A percentile compares a stretch with the other conserved stretches of the same genome.
Evolutionary conservation across 2,329 filamentous ascomycete genomes (phyloP).

Genomic region (Aspergillus eucalypticola): DNA sequence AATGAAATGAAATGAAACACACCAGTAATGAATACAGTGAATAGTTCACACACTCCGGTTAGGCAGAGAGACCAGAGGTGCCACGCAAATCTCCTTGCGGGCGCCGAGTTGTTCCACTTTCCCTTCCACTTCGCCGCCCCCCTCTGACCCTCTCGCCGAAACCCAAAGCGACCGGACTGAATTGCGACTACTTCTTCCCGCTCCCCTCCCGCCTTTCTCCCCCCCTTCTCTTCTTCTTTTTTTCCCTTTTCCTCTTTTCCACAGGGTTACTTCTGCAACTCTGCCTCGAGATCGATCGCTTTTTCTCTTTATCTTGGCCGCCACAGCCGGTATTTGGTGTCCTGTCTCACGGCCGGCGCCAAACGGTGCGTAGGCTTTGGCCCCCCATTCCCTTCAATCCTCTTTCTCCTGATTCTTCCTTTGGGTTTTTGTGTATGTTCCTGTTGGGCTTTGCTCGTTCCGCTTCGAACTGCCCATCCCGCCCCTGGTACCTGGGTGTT

Average conservation of each 20-base stretch:
- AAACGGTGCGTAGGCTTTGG: constrained; percentile 50
- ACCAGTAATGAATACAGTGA: neutral
- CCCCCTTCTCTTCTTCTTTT: constrained; percentile 12
- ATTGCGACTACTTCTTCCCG: constrained; percentile 11
- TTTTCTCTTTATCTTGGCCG: constrained; percentile 40
- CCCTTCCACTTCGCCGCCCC: constrained; percentile 3
- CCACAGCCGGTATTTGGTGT: constrained; percentile 49
- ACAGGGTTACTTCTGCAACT: constrained; percentile 28
- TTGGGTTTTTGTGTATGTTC: constrained; percentile 16
- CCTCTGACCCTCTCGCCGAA: constrained; percentile 11
- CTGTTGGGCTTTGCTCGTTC: constrained; percentile 20
- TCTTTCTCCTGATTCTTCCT: constrained; percentile 26
- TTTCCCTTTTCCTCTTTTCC: constrained; percentile 18
- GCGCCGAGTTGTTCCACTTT: constrained; percentile 15
- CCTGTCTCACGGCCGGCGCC: constrained; percentile 49
- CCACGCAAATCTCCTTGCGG: constrained; percentile 13
- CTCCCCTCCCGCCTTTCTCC: constrained; percentile 17
- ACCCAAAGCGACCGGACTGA: neutral
- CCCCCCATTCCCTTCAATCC: constrained; percentile 27
- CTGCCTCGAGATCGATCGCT: constrained; percentile 38
- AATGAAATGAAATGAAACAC: too few species aligned
- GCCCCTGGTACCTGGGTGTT: constrained; percentile 20
- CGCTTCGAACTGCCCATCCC: constrained; percentile 17
- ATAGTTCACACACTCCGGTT: neutral
- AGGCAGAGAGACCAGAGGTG: neutral